Base-by-base conservation (phyloP, 176 grass and related monocot species). In the Triticum urartu region DNA sequence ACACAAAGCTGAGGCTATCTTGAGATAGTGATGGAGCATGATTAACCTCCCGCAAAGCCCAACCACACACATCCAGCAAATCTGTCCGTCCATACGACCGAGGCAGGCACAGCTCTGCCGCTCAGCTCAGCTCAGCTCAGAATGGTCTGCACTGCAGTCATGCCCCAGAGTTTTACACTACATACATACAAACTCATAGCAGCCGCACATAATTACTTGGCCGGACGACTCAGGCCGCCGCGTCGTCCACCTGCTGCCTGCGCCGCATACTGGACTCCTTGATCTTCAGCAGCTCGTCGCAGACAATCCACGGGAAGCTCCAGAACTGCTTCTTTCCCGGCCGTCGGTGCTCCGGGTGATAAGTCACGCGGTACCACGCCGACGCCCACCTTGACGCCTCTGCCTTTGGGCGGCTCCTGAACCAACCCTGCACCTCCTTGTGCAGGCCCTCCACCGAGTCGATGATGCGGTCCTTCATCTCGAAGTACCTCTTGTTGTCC, bases 381-480 rank as follows among this genome's bases (percentile, higher is more conserved):
- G 96, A 94, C 35, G 93, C 96, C 96, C 93, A 68, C 88, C 77
- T 91, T 9, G 75, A 72, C 22, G 36, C 56, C 15, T 95, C 88
- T 0, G 45, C 88, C 5, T 84, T 66, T 9, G 3, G 17, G 81
- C 50, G 32, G 48, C 86, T 81, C 61, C 47, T 88, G 79, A 95
- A 90, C 91, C 88, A 95, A 6, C 79, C 82, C 59, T n/a, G 47
- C 36, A 76, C 86, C 88, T 95, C 93, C 18, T 28, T 86, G 39
- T 92, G 90, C 83, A 98, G 89, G 40, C 24, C 79, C 28, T 73
- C 84, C 34, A 95, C 89, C 22, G 81, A 92, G 14, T 83, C 64
- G 35, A 98, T 24, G 86, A 98, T 98, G 22, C 96, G 93, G 81
- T 98, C 96, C 84, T 91, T 98, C 87, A 98, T 84, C 83, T 98